A percentile compares a stretch with the other conserved stretches of the same genome.
Conservation (phyloP, 108 stramenopile genomes). For the Phaeodactylum tricornutum region DNA sequence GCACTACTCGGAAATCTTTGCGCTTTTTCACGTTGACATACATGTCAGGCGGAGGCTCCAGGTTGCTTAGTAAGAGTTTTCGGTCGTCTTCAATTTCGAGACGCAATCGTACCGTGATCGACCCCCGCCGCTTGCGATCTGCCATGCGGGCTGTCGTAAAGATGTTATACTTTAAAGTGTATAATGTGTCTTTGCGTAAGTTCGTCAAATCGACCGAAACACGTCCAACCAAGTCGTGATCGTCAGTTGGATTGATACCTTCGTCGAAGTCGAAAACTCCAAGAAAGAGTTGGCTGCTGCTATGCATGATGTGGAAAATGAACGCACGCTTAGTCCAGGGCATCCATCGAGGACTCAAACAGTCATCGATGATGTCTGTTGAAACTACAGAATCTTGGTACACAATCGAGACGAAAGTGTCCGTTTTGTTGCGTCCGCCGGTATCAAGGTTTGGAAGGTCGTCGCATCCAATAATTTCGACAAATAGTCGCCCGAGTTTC, state of each 20-base stretch:
- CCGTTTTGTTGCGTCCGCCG: slow-evolving; percentile 41
- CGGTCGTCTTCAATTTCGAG: slow-evolving; percentile 54
- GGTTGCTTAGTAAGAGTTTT: slow-evolving; percentile 26
- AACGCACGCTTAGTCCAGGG: slow-evolving; percentile 74
- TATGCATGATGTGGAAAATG: slow-evolving; percentile 54
- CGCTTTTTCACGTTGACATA: slow-evolving; percentile 53
- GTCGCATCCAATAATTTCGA: slow-evolving; percentile 57
- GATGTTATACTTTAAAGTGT: slow-evolving; percentile 49
- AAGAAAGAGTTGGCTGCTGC: slow-evolving; percentile 48
- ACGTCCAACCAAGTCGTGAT: slow-evolving; percentile 65
- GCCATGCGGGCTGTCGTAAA: slow-evolving; percentile 28
- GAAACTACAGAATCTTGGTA: slow-evolving; percentile 4
- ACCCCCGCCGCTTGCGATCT: slow-evolving; percentile 19
- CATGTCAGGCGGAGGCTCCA: slow-evolving; percentile 31
- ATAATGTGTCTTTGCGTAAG: slow-evolving; percentile 40
- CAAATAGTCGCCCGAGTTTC: slow-evolving; percentile 38
- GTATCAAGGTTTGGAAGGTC: slow-evolving; percentile 60
- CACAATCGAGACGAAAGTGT: slow-evolving; percentile 44
- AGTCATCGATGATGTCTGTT: slow-evolving; percentile 69
- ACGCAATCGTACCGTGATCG: slow-evolving; percentile 27
- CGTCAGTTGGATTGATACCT: slow-evolving; percentile 16
- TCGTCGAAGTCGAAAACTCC: slow-evolving; percentile 68
- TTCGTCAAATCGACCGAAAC: slow-evolving; percentile 60
- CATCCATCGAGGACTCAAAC: slow-evolving; percentile 55
- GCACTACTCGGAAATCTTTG: slow-evolving; percentile 57